Conservation (phyloP, 352 stramenopile genomes). For the Phytopythium boreale region DNA sequence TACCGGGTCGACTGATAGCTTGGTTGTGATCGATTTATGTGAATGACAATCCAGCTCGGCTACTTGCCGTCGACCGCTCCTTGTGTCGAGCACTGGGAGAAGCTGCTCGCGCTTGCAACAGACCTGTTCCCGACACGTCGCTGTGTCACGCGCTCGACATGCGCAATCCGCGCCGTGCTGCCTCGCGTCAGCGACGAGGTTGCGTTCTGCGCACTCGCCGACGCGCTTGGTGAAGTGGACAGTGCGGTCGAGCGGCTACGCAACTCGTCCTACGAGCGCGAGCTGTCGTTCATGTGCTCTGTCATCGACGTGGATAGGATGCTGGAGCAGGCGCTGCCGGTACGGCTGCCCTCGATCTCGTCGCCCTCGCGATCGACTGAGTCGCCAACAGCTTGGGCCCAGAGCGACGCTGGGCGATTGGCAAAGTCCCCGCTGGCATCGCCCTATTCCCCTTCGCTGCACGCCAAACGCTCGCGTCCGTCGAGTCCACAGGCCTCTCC, state of each 20-base stretch:
- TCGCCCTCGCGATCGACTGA: slow-evolving; percentile 3
- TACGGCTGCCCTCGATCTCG: slow-evolving; percentile 33
- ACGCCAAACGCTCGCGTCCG: background rate
- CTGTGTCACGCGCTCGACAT: slow-evolving; percentile 21
- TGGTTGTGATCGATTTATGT: background rate
- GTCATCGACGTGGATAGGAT: slow-evolving; percentile 39
- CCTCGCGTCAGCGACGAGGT: slow-evolving; percentile 45
- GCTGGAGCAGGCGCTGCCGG: slow-evolving; percentile 8
- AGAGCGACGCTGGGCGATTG: background rate
- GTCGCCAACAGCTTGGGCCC: background rate
- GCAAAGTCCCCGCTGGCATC: background rate
- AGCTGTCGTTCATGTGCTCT: slow-evolving; percentile 54
- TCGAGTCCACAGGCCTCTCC: background rate
- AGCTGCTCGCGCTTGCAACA: slow-evolving; percentile 32
- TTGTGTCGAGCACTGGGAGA: slow-evolving; percentile 61
- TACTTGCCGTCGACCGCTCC: slow-evolving; percentile 48
- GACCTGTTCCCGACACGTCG: slow-evolving; percentile 54
- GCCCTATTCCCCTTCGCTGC: background rate
- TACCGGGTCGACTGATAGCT: background rate
- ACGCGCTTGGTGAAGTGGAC: slow-evolving; percentile 43
- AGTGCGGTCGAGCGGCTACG: slow-evolving; percentile 52
- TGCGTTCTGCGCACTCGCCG: slow-evolving; percentile 57
- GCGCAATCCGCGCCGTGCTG: slow-evolving; percentile 30
- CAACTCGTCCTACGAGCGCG: slow-evolving; percentile 47
- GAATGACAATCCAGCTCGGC: slow-evolving; percentile 29